phyloP scores from a whole-genome alignment of 1,139 yeast species.

The Yamadazyma atmosphaerica region DNA sequence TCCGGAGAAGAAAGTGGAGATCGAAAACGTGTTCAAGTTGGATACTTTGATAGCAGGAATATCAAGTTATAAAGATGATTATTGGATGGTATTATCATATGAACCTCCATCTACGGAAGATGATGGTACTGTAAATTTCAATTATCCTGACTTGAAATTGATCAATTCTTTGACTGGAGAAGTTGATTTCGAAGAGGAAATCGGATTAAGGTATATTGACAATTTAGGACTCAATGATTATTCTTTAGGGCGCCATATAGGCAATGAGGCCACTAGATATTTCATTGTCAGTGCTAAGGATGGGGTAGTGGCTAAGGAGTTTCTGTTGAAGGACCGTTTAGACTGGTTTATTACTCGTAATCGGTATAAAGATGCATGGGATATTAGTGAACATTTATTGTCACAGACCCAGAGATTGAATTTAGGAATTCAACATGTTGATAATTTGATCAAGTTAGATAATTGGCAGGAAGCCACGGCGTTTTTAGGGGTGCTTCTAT shows the following conservation, averaged over 20 bases:
- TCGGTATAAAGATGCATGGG: constrained; percentile 71
- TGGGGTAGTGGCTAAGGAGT: constrained; percentile 72
- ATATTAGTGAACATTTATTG: constrained; percentile 60
- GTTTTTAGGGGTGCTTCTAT: constrained; percentile 46
- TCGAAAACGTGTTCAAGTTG: constrained; percentile 56
- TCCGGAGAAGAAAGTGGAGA: constrained; percentile 56
- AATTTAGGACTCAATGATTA: constrained; percentile 80
- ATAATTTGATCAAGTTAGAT: constrained; percentile 47
- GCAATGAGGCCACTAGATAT: constrained; percentile 41
- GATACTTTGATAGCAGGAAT: constrained; percentile 77
- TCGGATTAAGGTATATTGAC: constrained; percentile 60
- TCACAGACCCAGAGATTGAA: constrained; percentile 51
- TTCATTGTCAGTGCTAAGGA: constrained; percentile 79
- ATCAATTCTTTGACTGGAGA: constrained; percentile 66
- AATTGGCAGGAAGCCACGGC: constrained; percentile 60
- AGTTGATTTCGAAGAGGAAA: constrained; percentile 81
- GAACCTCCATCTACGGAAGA: constrained; percentile 39
- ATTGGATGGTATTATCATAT: constrained; percentile 60
- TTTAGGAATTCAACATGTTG: constrained; percentile 65
- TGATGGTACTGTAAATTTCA: constrained; percentile 27
- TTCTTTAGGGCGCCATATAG: constrained; percentile 55
- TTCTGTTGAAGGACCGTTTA: constrained; percentile 65
- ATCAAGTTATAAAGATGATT: constrained; percentile 68
- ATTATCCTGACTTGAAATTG: constrained; percentile 70
- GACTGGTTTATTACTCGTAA: constrained; percentile 67